Evolutionary conservation across 345 rosid species (phyloP).

Genomic region (Durio zibethinus): DNA sequence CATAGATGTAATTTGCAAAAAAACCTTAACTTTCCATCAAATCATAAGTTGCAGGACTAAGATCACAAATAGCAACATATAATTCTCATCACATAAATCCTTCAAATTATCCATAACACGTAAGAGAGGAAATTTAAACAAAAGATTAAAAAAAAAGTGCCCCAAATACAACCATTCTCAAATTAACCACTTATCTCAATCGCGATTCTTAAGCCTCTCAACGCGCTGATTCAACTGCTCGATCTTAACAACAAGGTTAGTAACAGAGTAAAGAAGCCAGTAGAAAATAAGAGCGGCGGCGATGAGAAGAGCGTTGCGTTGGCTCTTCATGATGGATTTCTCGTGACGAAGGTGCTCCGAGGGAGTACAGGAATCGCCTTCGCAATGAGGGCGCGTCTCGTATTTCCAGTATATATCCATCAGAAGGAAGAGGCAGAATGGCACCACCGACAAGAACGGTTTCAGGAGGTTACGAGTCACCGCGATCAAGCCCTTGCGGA

Average conservation of each 20-base stretch:
- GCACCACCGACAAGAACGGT: conserved; percentile 85
- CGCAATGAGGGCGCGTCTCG: conserved; percentile 77
- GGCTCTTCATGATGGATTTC: conserved; percentile 89
- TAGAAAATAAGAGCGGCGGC: conserved; percentile 73
- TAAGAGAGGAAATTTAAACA: background rate
- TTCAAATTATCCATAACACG: background rate
- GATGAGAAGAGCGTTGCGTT: conserved; percentile 77
- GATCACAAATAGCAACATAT: background rate
- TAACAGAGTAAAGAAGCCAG: conserved; percentile 83
- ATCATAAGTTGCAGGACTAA: background rate
- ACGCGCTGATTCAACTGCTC: conserved; percentile 68
- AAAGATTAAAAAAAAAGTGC: background rate
- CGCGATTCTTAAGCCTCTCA: conserved; percentile 64
- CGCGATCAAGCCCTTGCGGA: conserved; percentile 66
- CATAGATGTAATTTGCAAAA: background rate
- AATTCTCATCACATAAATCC: background rate
- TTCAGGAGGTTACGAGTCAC: conserved; percentile 85
- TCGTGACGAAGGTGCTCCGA: conserved; percentile 83
- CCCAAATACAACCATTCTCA: background rate
- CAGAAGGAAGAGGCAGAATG: conserved; percentile 74
- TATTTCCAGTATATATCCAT: conserved; percentile 96
- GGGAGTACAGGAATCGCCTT: conserved; percentile 69
- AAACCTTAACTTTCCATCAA: background rate
- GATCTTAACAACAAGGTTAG: conserved; percentile 57
- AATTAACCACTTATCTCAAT: conserved; percentile 13